phyloP scores from a whole-genome alignment of 1,284 basidiomycete genomes.

The Peniophora sp. region DNA sequence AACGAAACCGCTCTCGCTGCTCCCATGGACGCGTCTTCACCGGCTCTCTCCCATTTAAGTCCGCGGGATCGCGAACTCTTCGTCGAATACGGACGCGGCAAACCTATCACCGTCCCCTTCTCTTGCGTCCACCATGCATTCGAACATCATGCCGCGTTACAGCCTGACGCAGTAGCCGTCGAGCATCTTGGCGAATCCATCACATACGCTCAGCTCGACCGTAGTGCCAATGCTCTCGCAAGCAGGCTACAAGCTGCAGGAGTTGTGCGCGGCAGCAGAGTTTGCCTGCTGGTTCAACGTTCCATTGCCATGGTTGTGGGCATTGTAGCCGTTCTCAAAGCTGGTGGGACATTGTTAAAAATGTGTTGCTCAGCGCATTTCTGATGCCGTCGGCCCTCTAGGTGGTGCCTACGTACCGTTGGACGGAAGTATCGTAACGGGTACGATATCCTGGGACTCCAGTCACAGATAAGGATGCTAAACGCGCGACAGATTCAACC shows the following conservation, averaged over 20 bases:
- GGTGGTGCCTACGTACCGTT: constrained; percentile 50
- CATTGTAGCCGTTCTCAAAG: constrained; percentile 47
- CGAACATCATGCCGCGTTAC: constrained; percentile 30
- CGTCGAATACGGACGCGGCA: constrained; percentile 36
- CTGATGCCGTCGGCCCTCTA: too few species aligned
- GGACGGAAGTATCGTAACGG: constrained; percentile 49
- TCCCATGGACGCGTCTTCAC: constrained; percentile 7
- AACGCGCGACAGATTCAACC: constrained; percentile 25
- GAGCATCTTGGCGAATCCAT: constrained; percentile 40
- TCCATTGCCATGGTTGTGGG: constrained; percentile 48
- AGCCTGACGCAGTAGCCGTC: constrained; percentile 39
- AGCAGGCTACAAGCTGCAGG: constrained; percentile 32
- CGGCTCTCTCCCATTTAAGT: constrained; percentile 20
- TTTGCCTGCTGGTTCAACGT: constrained; percentile 46
- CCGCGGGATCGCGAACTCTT: constrained; percentile 35
- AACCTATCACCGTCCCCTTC: constrained; percentile 29
- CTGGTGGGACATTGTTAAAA: too few species aligned
- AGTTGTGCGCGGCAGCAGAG: constrained; percentile 38
- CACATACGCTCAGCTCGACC: constrained; percentile 43
- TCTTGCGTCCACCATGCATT: constrained; percentile 51
- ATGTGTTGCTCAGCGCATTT: too few species aligned
- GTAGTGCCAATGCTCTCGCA: constrained; percentile 40
- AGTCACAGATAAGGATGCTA: background rate
- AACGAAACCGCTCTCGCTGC: background rate
- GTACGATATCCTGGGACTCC: background rate